These are phyloP conservation scores for Ceratobasidium sp. DNA, from an alignment of 1,284 basidiomycete genomes.

Conservation along the genomic window DNA sequence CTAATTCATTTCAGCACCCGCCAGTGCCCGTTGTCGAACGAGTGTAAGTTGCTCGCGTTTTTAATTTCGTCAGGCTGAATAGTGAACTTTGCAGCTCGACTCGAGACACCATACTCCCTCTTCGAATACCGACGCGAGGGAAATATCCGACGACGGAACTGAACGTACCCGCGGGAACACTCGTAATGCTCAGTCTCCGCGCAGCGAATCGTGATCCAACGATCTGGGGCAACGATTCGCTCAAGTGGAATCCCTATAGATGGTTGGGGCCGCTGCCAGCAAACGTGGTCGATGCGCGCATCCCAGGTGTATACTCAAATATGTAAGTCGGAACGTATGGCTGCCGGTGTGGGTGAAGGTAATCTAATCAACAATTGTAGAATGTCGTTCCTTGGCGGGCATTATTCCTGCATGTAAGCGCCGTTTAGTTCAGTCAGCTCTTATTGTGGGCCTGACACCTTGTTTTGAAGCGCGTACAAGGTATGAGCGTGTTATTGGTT, in stretches of 20 bases:
- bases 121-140: background rate
- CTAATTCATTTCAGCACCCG: slow-evolving; percentile 20
- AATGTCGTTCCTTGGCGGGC: slow-evolving; percentile 36
- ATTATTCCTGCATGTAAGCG: slow-evolving; percentile 35
- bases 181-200: slow-evolving; percentile 40
- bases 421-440: background rate
- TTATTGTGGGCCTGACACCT: background rate
- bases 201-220: slow-evolving; percentile 45
- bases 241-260: slow-evolving; percentile 47
- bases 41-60: slow-evolving; percentile 11
- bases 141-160: background rate
- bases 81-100: background rate
- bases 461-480: slow-evolving; percentile 39
- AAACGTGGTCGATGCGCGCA: slow-evolving; percentile 24
- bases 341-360: background rate
- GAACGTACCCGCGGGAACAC: slow-evolving; percentile 36
- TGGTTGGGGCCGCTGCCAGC: slow-evolving; percentile 46
- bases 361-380: background rate
- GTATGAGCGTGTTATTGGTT: background rate
- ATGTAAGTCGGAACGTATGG: slow-evolving; percentile 9
- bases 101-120: slow-evolving; percentile 30
- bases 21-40: slow-evolving; percentile 38
- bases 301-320: slow-evolving; percentile 36
- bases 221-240: slow-evolving; percentile 48
- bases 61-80: background rate